Percentiles rank a stretch among this genome's conserved stretches.
phyloP scores from a whole-genome alignment of 2,329 filamentous ascomycete genomes.

The Sporothrix globosa region DNA sequence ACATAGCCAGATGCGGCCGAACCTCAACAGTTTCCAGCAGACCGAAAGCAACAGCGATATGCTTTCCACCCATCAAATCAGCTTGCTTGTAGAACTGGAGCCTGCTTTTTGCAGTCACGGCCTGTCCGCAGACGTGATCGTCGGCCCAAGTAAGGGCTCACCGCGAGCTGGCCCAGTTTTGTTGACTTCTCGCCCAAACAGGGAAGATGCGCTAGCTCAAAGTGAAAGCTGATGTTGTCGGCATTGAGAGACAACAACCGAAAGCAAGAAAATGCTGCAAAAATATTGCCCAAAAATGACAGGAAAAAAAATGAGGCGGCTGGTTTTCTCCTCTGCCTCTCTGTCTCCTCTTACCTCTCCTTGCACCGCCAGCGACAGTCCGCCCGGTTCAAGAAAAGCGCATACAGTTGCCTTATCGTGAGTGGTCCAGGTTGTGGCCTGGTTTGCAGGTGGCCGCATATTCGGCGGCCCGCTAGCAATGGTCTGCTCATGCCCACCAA shows the following conservation, averaged over 20 bases:
- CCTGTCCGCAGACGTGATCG: slow-evolving; percentile 16
- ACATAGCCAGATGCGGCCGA: neutral
- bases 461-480: slow-evolving; percentile 33
- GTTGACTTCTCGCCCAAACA: slow-evolving; percentile 28
- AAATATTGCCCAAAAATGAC: neutral
- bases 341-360: neutral
- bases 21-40: neutral
- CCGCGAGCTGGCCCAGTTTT: neutral
- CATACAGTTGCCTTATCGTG: neutral
- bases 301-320: neutral
- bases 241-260: neutral
- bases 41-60: neutral
- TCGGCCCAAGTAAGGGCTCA: neutral
- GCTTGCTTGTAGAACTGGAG: neutral
- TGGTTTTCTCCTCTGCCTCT: neutral
- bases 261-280: neutral
- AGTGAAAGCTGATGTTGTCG: neutral
- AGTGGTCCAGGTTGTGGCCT: slow-evolving; percentile 28
- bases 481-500: slow-evolving; percentile 5
- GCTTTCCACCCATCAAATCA: neutral
- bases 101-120: slow-evolving; percentile 5
- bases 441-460: slow-evolving; percentile 36
- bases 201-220: slow-evolving; percentile 15
- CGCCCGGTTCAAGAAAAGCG: slow-evolving; percentile 2
- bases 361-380: slow-evolving; percentile 6